Percentiles rank a stretch among this genome's conserved stretches.
Evolutionary conservation across 1,284 basidiomycete genomes (phyloP).

Genomic region (Sporisorium sorghi): DNA sequence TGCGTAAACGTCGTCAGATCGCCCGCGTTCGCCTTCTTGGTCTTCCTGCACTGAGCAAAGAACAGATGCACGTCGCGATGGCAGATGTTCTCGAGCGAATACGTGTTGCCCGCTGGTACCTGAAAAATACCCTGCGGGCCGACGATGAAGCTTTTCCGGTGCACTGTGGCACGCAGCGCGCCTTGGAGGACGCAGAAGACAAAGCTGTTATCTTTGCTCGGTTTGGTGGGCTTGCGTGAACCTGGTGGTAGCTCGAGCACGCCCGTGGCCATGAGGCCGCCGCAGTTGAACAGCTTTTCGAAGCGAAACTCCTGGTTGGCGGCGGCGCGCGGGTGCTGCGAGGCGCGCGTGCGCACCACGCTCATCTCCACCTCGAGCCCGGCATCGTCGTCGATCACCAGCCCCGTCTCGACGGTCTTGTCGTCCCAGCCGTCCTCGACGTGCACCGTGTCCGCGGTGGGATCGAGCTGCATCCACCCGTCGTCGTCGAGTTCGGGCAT

Average conservation of each 20-base stretch:
- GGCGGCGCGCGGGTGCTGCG: constrained; percentile 66
- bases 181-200: constrained; percentile 76
- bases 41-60: constrained; percentile 90
- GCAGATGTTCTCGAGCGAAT: constrained; percentile 87
- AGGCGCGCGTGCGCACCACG: constrained; percentile 32
- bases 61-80: constrained; percentile 84
- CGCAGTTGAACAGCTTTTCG: constrained; percentile 94
- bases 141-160: constrained; percentile 81
- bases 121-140: constrained; percentile 87
- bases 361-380: constrained; percentile 75
- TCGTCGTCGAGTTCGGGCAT: constrained; percentile 15
- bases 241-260: constrained; percentile 83
- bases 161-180: constrained; percentile 84
- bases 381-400: constrained; percentile 79
- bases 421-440: constrained; percentile 84
- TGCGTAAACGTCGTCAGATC: constrained; percentile 49
- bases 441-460: constrained; percentile 45
- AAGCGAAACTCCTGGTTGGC: constrained; percentile 79
- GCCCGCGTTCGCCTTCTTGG: constrained; percentile 22
- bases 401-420: constrained; percentile 77
- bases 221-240: constrained; percentile 85
- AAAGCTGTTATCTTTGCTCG: constrained; percentile 92
- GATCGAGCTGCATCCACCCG: constrained; percentile 72
- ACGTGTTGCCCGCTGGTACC: constrained; percentile 88
- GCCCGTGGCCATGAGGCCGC: constrained; percentile 89